Base-by-base conservation (phyloP, 495 filamentous ascomycete species). In the Xylaria castorea region DNA sequence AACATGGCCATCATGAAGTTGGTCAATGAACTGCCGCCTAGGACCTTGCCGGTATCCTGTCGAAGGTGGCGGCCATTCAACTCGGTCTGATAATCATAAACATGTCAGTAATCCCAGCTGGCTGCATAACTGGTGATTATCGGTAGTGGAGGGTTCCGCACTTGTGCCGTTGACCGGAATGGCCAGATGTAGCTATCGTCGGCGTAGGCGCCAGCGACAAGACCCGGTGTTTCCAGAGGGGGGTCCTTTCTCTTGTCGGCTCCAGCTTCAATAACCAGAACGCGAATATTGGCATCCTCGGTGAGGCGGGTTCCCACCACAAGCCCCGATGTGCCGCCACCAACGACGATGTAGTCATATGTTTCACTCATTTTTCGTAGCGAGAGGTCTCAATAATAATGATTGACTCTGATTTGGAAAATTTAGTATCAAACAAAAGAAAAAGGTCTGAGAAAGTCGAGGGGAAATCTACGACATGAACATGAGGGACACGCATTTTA, bases 271-370 rank as follows among this genome's bases (percentile, higher is more conserved):
- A 91, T 77, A 7, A 90, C 83, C 2, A 88, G 70, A 6, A 91
- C 84, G 2, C 74, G 66, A 6, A 81, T 76, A 42, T 80, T 60
- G 16, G 79, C 75, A 66, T 84, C 75, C 51, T 87, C 86, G 32
- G 80, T 80, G 12, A 89, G 81, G 5, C 88, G 82, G 48, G 78
- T 78, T 6, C 92, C 93, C 78, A 97, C 90, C 44, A 94, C 93
- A 80, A 93, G 92, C 72, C 94, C 94, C 9, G 93, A 92, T 38
- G 93, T 96, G 75, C 93, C 93, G 66, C 93, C 93, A 71, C 93
- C 93, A 9, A 95, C 90, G 75, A 96, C 90, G 73, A 97, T 83
- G 81, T 94, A 95, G 84, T 97, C 93, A 83, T 90, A 97, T 5
- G 77, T 64, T 69, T 70, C 73, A 62, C 55, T 74, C 72, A 74